Evolutionary conservation across 305 asterid species (phyloP).

Genomic region (Fraxinus greggii): DNA sequence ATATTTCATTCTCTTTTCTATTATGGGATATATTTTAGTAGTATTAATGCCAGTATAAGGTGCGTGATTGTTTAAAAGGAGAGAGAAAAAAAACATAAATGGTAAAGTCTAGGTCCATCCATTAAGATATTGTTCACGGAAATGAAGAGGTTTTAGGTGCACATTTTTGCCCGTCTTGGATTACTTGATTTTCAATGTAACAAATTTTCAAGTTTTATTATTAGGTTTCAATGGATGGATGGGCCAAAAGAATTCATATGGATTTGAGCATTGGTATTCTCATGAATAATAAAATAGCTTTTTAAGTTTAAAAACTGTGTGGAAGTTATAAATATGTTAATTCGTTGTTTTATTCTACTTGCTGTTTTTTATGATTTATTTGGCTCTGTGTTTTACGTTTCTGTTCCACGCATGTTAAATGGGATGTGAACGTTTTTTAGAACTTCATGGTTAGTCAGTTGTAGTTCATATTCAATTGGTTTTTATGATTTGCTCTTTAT

Average conservation of each 20-base stretch:
- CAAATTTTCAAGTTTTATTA: conserved; percentile 17
- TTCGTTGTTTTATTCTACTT: neutral
- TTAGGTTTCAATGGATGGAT: conserved; percentile 17
- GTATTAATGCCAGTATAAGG: neutral
- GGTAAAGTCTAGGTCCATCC: neutral
- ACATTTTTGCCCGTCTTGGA: conserved; percentile 19
- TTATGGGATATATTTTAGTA: neutral
- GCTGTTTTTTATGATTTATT: neutral
- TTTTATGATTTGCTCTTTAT: conserved; percentile 1
- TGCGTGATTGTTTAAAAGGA: neutral
- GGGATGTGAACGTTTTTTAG: neutral
- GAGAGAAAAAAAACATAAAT: too few species aligned
- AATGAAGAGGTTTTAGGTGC: conserved; percentile 4
- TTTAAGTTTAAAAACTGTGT: neutral
- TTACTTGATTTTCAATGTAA: conserved; percentile 13
- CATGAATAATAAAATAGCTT: neutral
- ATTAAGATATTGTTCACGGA: neutral
- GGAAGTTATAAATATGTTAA: neutral
- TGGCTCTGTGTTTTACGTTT: neutral
- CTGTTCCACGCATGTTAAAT: neutral
- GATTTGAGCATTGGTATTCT: neutral
- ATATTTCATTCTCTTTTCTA: conserved; percentile 11
- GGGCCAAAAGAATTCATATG: conserved; percentile 2
- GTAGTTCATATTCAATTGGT: neutral
- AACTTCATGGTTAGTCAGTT: neutral